phyloP scores from a whole-genome alignment of 2,329 filamentous ascomycete genomes.

The Sclerotinia spermophila region DNA sequence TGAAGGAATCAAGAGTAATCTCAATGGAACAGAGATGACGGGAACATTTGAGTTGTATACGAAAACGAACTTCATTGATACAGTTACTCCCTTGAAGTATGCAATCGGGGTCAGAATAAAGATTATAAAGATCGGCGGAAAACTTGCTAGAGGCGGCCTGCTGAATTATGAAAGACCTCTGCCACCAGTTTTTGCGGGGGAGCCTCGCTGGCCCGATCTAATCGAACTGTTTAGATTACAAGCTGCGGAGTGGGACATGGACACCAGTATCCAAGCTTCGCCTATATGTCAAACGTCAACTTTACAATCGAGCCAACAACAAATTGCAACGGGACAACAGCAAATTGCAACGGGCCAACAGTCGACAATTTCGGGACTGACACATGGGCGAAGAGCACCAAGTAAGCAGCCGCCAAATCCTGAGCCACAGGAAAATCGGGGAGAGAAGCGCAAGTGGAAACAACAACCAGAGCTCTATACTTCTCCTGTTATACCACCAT shows the following conservation, averaged over 20 bases:
- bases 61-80: not conserved
- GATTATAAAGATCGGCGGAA: not conserved
- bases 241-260: not conserved
- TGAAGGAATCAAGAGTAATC: not conserved
- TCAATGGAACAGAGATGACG: not conserved
- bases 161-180: not conserved
- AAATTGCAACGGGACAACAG: not conserved
- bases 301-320: not conserved
- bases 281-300: not conserved
- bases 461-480: not conserved
- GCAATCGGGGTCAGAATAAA: not conserved
- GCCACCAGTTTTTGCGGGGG: not conserved
- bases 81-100: not conserved
- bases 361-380: not conserved
- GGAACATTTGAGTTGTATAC: not conserved
- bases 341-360: not conserved
- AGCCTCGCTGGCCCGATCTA: not conserved
- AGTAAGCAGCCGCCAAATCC: not conserved
- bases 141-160: not conserved
- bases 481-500: not conserved
- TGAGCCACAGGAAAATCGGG: not conserved
- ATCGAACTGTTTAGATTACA: not conserved
- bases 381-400: not conserved
- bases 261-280: no score
- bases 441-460: not conserved